Evolutionary conservation across 2,329 filamentous ascomycete genomes (phyloP).

Genomic region (Dactylonectria estremocensis): DNA sequence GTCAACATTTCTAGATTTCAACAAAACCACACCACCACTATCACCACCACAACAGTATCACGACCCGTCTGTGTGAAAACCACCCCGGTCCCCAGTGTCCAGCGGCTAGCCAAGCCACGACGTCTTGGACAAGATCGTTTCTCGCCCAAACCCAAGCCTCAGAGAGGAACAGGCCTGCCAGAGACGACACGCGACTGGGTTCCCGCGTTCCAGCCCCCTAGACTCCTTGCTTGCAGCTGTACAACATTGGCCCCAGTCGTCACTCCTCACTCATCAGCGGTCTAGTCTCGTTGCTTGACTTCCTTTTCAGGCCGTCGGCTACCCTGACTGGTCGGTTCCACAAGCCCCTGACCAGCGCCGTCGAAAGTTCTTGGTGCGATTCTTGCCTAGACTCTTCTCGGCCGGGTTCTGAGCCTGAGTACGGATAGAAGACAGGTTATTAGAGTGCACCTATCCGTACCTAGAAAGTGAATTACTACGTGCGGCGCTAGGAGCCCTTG

Average conservation of each 20-base stretch:
- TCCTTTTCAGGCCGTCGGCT: not conserved
- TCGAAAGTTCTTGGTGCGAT: slow-evolving; percentile 25
- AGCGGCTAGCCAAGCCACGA: not conserved
- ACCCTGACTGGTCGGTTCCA: slow-evolving; percentile 13
- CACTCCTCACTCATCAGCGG: not conserved
- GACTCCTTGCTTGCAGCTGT: slow-evolving; percentile 11
- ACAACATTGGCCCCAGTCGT: not conserved
- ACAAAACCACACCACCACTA: not conserved
- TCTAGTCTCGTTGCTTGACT: slow-evolving; percentile 10
- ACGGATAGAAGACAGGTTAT: slow-evolving; percentile 22
- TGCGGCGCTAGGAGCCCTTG: slow-evolving; percentile 15
- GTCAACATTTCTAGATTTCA: slow-evolving; percentile 26
- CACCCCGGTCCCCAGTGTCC: not conserved
- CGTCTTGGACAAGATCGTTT: not conserved
- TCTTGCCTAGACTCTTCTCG: slow-evolving; percentile 29
- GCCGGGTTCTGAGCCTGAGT: slow-evolving; percentile 9
- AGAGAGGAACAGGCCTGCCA: not conserved
- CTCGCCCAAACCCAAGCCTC: not conserved
- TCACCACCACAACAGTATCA: not conserved
- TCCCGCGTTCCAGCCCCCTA: slow-evolving; percentile 9
- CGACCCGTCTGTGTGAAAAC: not conserved
- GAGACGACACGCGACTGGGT: not conserved
- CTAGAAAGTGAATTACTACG: no score
- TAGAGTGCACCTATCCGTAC: slow-evolving; percentile 12
- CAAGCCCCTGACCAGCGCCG: slow-evolving; percentile 26